These are phyloP conservation scores for Suillus weaverae DNA, from an alignment of 768 basidiomycete species.

Conservation along the genomic window DNA sequence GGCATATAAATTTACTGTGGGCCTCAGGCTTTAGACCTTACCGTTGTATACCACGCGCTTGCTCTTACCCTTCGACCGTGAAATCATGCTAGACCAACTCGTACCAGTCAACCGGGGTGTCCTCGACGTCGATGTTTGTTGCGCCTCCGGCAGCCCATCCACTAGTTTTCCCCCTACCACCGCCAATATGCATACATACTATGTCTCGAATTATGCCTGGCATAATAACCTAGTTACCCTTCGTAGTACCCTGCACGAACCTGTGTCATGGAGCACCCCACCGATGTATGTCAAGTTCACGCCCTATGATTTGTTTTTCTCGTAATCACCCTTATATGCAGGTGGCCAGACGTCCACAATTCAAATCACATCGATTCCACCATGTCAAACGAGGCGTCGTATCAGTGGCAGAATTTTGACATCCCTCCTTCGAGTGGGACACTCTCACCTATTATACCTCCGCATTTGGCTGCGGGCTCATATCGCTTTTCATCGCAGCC, in stretches of 20 bases:
- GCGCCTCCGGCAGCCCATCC: no score
- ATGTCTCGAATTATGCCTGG: not conserved
- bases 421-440: not conserved
- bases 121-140: no score
- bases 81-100: no score
- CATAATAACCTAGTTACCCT: not conserved
- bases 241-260: not conserved
- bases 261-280: not conserved
- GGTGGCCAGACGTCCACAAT: not conserved
- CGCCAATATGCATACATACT: not conserved
- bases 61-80: no score
- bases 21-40: not conserved
- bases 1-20: not conserved
- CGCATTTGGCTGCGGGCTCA: not conserved
- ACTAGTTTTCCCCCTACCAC: not conserved
- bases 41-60: no score
- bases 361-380: not conserved
- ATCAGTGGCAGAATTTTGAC: not conserved
- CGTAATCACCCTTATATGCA: not conserved
- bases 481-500: not conserved
- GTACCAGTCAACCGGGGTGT: no score
- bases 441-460: not conserved
- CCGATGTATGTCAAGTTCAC: not conserved
- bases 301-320: not conserved
- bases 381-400: not conserved